Evolutionary conservation across 805 yeast genomes (phyloP), one percentile per base, ranked within the genome.

Genomic region (Tetrapisispora arboricola): DNA sequence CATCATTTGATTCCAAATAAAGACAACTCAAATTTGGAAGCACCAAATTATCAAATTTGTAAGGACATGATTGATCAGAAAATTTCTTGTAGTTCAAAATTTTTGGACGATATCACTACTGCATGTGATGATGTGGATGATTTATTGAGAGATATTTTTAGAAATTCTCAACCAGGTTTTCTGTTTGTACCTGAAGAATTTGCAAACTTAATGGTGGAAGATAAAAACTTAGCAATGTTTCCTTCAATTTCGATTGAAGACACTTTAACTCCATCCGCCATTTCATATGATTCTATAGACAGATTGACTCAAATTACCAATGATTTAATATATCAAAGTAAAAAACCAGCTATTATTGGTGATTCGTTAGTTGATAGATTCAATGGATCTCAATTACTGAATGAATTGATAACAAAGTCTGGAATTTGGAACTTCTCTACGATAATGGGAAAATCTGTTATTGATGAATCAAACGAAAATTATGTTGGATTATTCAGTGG

Each of bases 401-500:
- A 72, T 45, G 52, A 67, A 21, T 65, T 88, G 31, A 73, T 78
- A 12, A 32, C 55, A 7, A 24, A 27, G n/a, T 55, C 73, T 15
- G 55, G 65, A 39, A 71, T 75, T 54, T 79, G 75, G 57, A 75
- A 68, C 49, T 83, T 60, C 59, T 65, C 78, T 8, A 74, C 87
- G 1, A 67, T 72, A 36, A 75, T 74, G 73, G 94, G 87, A 13
- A 81, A 86, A 59, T 78, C 84, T 8, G 61, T 75, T 20, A 61
- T 87, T 30, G 80, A 87, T 60, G 96, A 87, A 63, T 60, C 75
- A n/a, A 65, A 70, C 44, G 65, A 71, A 8, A 67, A 71, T 37
- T 87, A 73, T 54, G 68, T 77, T 44, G 96, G 95, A 31, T 77
- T 75, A 30, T 88, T 80, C 57, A 74, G 70, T 48, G 95, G 95